Percentiles rank a stretch among this genome's conserved stretches.
Evolutionary conservation across 345 rosid genomes (phyloP).

Genomic region (Boechera retrofracta): DNA sequence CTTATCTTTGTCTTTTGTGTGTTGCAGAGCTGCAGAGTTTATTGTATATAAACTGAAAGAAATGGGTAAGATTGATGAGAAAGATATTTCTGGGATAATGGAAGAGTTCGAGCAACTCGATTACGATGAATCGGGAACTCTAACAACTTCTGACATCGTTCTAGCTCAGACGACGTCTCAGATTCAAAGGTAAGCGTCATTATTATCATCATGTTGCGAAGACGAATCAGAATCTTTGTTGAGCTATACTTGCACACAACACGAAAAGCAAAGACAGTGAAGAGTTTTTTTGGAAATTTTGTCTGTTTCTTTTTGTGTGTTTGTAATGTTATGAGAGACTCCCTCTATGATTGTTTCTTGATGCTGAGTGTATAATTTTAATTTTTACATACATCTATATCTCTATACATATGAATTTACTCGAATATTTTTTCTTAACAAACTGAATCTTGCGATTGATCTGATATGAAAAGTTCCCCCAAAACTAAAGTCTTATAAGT

Average conservation of each 20-base stretch:
- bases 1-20: conserved; percentile 1
- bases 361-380: conserved; percentile 22
- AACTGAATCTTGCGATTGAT: neutral
- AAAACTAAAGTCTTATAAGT: neutral
- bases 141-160: conserved; percentile 43
- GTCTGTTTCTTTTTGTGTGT: neutral
- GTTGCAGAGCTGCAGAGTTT: conserved; percentile 62
- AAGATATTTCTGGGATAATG: conserved; percentile 61
- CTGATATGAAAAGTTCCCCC: neutral
- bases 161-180: conserved; percentile 41
- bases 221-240: neutral
- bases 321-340: conserved; percentile 17
- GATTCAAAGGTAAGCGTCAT: conserved; percentile 24
- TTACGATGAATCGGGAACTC: conserved; percentile 53
- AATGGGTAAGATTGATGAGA: conserved; percentile 83
- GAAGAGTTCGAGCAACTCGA: conserved; percentile 80
- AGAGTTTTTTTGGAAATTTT: neutral
- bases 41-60: conserved; percentile 80
- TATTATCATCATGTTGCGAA: conserved; percentile 5
- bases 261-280: neutral
- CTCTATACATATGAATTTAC: neutral
- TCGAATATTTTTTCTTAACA: neutral
- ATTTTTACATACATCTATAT: neutral
- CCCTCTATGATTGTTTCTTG: conserved; percentile 11
- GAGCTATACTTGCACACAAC: conserved; percentile 11